Conservation (phyloP, 208 protist species). For the Wallacemonas sp. region DNA sequence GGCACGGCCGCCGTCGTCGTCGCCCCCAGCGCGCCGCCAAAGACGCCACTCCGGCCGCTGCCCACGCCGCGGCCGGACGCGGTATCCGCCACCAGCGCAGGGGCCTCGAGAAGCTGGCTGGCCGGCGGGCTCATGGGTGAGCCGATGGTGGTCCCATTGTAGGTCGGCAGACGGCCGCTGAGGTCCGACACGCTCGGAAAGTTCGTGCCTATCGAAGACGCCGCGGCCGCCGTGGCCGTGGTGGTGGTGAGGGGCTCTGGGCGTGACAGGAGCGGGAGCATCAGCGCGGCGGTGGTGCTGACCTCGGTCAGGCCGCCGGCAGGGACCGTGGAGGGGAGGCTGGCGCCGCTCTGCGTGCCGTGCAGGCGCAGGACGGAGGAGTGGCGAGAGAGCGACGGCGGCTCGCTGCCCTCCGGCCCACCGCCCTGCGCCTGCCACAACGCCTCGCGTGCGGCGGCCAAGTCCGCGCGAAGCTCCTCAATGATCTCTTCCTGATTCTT, state of each 20-base stretch:
- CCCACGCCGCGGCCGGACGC: not conserved
- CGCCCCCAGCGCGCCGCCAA: no score
- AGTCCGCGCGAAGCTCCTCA: slow-evolving; percentile 72
- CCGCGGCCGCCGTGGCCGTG: not conserved
- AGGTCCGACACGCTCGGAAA: slow-evolving; percentile 3
- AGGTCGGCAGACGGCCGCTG: not conserved
- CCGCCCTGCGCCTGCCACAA: slow-evolving; percentile 25
- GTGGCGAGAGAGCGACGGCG: not conserved
- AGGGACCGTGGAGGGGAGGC: no score
- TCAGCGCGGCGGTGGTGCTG: not conserved
- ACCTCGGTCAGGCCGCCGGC: no score
- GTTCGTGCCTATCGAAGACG: not conserved
- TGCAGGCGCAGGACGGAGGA: not conserved
- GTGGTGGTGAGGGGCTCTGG: not conserved
- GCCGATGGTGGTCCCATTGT: not conserved
- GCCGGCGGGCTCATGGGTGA: slow-evolving; percentile 3
- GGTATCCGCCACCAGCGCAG: not conserved
- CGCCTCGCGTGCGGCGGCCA: slow-evolving; percentile 42
- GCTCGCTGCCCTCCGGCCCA: not conserved
- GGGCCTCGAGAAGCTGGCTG: not conserved
- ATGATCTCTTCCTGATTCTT: slow-evolving; percentile 72
- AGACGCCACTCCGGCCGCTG: no score
- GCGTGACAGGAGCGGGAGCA: not conserved
- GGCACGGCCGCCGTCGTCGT: slow-evolving; percentile 16
- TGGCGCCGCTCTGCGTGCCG: not conserved